Conservation (phyloP, 371 early-diverging fungal species). For the Mucor irregularis region DNA sequence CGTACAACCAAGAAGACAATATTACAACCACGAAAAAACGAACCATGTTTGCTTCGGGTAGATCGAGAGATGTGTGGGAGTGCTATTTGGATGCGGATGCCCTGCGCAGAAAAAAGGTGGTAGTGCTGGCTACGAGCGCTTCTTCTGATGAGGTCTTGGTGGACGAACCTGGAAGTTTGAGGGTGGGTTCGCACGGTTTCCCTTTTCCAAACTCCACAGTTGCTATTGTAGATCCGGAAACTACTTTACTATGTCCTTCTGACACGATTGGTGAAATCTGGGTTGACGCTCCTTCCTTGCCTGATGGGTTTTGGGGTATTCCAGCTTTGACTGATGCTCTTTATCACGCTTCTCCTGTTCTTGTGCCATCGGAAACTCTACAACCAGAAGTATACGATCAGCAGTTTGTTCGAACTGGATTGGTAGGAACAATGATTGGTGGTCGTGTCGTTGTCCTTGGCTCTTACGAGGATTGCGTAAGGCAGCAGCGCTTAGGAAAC, state of each 20-base stretch:
- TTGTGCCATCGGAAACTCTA: slow-evolving; percentile 54
- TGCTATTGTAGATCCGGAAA: slow-evolving; percentile 84
- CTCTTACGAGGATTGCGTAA: slow-evolving; percentile 72
- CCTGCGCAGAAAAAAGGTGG: slow-evolving; percentile 51
- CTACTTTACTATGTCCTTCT: slow-evolving; percentile 69
- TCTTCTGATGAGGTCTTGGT: slow-evolving; percentile 11
- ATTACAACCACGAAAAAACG: slow-evolving; percentile 20
- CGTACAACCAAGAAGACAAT: slow-evolving; percentile 14
- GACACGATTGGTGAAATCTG: slow-evolving; percentile 86
- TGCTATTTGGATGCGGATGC: slow-evolving; percentile 60
- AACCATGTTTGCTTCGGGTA: slow-evolving; percentile 41
- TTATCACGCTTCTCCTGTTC: slow-evolving; percentile 66
- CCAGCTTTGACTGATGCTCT: slow-evolving; percentile 72
- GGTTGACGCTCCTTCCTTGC: slow-evolving; percentile 75
- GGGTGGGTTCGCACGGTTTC: slow-evolving; percentile 60
- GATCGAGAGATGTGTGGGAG: slow-evolving; percentile 54
- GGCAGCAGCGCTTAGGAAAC: slow-evolving; percentile 54
- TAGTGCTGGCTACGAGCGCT: slow-evolving; percentile 52
- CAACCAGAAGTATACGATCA: slow-evolving; percentile 51
- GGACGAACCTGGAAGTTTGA: slow-evolving; percentile 14
- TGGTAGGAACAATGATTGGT: slow-evolving; percentile 75
- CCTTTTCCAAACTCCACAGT: slow-evolving; percentile 66
- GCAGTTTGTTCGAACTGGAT: slow-evolving; percentile 76
- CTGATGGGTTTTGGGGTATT: slow-evolving; percentile 82
- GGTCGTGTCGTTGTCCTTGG: slow-evolving; percentile 75